These are phyloP conservation scores for Colletotrichum sp. DNA, from an alignment of 2,329 filamentous ascomycete genomes.

Conservation along the genomic window DNA sequence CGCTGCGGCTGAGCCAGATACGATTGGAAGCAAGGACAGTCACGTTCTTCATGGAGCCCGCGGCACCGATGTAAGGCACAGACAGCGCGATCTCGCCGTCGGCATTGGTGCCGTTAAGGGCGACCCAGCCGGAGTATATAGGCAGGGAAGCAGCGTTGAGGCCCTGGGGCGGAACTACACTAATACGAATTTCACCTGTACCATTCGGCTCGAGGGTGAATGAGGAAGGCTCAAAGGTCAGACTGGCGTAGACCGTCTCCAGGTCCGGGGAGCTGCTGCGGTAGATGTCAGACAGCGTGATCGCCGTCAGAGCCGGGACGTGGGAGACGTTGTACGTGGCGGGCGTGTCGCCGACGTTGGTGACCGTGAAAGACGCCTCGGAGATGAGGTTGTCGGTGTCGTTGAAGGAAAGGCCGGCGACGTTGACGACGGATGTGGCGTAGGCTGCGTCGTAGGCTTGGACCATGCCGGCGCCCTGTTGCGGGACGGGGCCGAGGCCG, in stretches of 20 bases:
- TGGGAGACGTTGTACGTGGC: conserved; percentile 59
- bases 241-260: conserved; percentile 34
- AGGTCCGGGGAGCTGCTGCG: conserved; percentile 41
- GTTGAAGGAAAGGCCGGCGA: conserved; percentile 65
- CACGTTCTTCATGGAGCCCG: conserved; percentile 3
- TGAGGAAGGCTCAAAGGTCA: neutral
- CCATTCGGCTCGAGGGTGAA: conserved; percentile 29
- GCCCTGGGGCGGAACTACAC: conserved; percentile 43
- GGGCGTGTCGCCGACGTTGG: conserved; percentile 53
- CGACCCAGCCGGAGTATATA: conserved; percentile 49
- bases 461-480: conserved; percentile 66
- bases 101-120: conserved; percentile 41
- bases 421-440: conserved; percentile 56
- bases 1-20: neutral
- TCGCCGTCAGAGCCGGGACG: conserved; percentile 49
- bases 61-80: conserved; percentile 14
- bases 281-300: conserved; percentile 42
- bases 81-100: conserved; percentile 23
- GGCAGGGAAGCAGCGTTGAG: conserved; percentile 36
- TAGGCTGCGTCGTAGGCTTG: conserved; percentile 65
- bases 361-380: conserved; percentile 57
- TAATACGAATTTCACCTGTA: conserved; percentile 49
- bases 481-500: conserved; percentile 54
- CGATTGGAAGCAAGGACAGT: conserved; percentile 3
- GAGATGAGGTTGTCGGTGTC: conserved; percentile 62